These are phyloP conservation scores for Dictyostelium discoideum DNA, from an alignment of 78 protist genomes.

Conservation along the genomic window dicty_2.7 NC_007091.3:1806501-1807000, in stretches of 20 bases:
- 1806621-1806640: conserved; percentile 45
- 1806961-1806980: not conserved
- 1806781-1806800: conserved; percentile 30
- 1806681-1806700: conserved; percentile 76
- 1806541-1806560: conserved; percentile 23
- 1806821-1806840: conserved; percentile 53
- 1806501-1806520: conserved; percentile 22
- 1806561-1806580: conserved; percentile 14
- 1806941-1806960: not conserved
- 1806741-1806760: not conserved
- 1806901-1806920: not conserved
- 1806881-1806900: not conserved
- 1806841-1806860: conserved; percentile 10
- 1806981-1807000: not conserved
- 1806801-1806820: conserved; percentile 30
- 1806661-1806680: conserved; percentile 23
- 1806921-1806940: not conserved
- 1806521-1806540: conserved; percentile 38
- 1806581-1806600: conserved; percentile 18
- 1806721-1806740: conserved; percentile 35
- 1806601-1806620: conserved; percentile 50
- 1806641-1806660: conserved; percentile 40
- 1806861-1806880: not conserved
- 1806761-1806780: conserved; percentile 39
- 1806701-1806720: conserved; percentile 61